phyloP scores from a whole-genome alignment of 2,329 filamentous ascomycete species.

The Dothistroma pini region DNA sequence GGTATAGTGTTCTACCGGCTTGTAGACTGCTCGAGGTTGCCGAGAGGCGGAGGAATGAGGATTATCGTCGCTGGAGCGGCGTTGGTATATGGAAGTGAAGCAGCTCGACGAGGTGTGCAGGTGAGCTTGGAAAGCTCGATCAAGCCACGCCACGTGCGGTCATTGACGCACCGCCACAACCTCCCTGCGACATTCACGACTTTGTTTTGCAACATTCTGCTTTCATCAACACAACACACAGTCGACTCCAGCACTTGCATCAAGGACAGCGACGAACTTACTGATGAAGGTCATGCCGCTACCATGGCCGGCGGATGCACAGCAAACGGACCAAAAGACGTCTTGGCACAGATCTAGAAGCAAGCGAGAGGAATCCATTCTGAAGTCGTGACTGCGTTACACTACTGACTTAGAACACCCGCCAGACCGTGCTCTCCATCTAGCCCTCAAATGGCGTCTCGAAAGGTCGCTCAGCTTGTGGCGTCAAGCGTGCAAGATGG shows the following conservation, averaged over 20 bases:
- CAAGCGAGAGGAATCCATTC: neutral
- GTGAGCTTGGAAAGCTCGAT: neutral
- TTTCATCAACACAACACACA: no score
- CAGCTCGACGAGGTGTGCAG: neutral
- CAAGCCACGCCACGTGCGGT: neutral
- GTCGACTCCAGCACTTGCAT: no score
- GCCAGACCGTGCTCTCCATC: neutral
- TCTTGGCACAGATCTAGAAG: neutral
- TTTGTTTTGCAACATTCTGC: neutral
- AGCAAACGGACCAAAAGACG: neutral
- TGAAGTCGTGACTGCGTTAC: neutral
- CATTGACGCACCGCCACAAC: neutral
- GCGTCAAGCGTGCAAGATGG: slow-evolving; percentile 77
- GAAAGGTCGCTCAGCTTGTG: slow-evolving; percentile 72
- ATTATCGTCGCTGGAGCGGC: neutral
- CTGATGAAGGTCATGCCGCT: no score
- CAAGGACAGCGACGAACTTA: no score
- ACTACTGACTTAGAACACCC: neutral
- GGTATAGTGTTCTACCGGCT: neutral
- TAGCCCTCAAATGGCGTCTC: slow-evolving; percentile 55
- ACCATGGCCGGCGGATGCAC: neutral
- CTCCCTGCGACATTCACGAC: neutral
- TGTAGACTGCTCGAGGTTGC: neutral
- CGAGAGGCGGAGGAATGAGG: neutral
- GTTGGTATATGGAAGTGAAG: neutral